Conservation (phyloP, 371 early-diverging fungal genomes). For the Actinomortierella wolfii region DNA sequence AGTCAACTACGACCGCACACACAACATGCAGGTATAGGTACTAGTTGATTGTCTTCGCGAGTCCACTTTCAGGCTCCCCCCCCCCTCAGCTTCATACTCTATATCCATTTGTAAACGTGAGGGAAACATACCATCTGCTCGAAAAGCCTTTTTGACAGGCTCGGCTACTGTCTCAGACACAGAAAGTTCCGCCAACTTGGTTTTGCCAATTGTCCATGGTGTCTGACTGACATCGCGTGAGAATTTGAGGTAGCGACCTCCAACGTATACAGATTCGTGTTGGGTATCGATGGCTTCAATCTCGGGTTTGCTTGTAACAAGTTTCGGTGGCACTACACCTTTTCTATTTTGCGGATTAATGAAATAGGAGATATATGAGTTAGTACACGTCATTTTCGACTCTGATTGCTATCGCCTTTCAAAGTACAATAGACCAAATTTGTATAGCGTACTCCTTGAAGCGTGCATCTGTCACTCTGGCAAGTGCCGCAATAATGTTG, state of each 20-base stretch:
- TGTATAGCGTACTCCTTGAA: conserved; percentile 54
- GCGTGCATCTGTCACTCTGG: conserved; percentile 51
- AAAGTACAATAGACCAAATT: no score
- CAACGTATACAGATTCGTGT: conserved; percentile 59
- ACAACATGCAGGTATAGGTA: no score
- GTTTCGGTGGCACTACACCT: conserved; percentile 50
- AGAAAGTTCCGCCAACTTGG: conserved; percentile 71
- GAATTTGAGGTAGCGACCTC: conserved; percentile 87
- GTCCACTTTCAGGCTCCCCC: no score
- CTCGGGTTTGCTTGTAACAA: conserved; percentile 37
- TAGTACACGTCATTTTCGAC: no score
- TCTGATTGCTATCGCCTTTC: no score
- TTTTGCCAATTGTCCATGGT: conserved; percentile 80
- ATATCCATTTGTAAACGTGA: not conserved
- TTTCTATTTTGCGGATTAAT: no score
- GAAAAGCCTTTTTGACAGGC: conserved; percentile 57
- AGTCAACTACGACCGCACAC: no score
- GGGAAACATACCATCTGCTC: conserved; percentile 50
- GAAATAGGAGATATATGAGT: no score
- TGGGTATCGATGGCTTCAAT: conserved; percentile 47
- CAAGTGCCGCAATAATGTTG: conserved; percentile 60
- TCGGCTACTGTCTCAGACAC: conserved; percentile 84
- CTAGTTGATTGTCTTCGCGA: no score
- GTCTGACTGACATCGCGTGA: conserved; percentile 87
- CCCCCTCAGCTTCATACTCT: no score